Evolutionary conservation across 495 filamentous ascomycete genomes (phyloP).

Genomic region (Penicillium salamii): DNA sequence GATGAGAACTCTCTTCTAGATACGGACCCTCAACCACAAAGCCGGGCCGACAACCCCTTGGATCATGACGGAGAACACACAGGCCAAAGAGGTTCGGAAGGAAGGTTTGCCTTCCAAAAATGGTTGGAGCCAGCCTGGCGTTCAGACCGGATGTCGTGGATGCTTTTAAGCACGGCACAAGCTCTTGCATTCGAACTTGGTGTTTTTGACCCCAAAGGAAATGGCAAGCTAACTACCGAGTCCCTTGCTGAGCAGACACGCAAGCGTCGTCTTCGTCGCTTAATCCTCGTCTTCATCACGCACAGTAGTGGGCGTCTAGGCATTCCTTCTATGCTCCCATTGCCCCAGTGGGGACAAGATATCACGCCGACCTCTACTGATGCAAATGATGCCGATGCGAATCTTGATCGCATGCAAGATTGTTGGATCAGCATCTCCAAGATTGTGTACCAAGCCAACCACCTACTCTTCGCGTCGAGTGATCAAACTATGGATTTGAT

Average conservation of each 20-base stretch:
- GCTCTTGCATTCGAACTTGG: slow-evolving; percentile 90
- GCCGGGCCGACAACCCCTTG: slow-evolving; percentile 30
- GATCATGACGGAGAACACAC: slow-evolving; percentile 36
- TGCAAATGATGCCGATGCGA: slow-evolving; percentile 25
- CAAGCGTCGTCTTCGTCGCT: slow-evolving; percentile 75
- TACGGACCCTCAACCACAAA: slow-evolving; percentile 44
- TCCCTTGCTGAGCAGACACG: slow-evolving; percentile 63
- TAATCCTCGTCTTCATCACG: slow-evolving; percentile 85
- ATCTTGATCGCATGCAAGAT: slow-evolving; percentile 65
- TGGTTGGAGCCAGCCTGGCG: slow-evolving; percentile 97
- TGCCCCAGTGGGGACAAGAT: slow-evolving; percentile 53
- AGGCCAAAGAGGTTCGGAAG: slow-evolving; percentile 41
- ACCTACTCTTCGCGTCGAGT: slow-evolving; percentile 76
- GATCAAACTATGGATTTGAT: slow-evolving; percentile 84
- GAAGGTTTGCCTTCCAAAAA: slow-evolving; percentile 71
- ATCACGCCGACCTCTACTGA: slow-evolving; percentile 33
- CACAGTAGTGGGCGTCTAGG: slow-evolving; percentile 90
- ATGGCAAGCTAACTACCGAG: slow-evolving; percentile 46
- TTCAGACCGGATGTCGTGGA: slow-evolving; percentile 98
- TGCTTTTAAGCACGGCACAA: slow-evolving; percentile 87
- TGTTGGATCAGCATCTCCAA: slow-evolving; percentile 90
- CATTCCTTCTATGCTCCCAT: slow-evolving; percentile 89
- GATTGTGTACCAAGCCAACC: slow-evolving; percentile 84
- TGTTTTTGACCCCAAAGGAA: slow-evolving; percentile 83
- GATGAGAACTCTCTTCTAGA: slow-evolving; percentile 62